phyloP scores from a whole-genome alignment of 257 asterid species.

The Rhazya stricta region DNA sequence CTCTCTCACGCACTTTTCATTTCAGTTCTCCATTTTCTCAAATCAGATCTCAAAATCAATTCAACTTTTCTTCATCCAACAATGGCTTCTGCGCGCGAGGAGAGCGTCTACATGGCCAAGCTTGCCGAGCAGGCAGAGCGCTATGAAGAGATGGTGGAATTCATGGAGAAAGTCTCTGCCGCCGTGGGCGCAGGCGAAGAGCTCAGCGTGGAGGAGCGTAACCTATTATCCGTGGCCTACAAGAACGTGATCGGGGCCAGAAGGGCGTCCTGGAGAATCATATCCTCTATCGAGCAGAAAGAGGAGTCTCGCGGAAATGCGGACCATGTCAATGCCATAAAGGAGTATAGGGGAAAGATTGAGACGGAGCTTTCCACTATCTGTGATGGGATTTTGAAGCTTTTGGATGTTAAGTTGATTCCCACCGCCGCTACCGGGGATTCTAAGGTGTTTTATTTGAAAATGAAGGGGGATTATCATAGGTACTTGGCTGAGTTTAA shows the following conservation, averaged over 20 bases:
- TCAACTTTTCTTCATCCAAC: not conserved
- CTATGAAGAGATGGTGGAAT: conserved; percentile 33
- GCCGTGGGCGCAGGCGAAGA: conserved; percentile 24
- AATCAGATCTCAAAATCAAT: conserved; percentile 16
- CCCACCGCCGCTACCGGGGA: conserved; percentile 25
- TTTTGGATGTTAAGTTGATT: conserved; percentile 21
- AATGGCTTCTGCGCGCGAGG: conserved; percentile 34
- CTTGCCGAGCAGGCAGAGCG: conserved; percentile 39
- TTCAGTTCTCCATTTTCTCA: not conserved
- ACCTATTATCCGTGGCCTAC: conserved; percentile 31
- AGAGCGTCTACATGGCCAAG: conserved; percentile 31
- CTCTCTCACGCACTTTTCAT: not conserved
- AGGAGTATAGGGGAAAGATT: conserved; percentile 28
- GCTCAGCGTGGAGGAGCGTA: conserved; percentile 34
- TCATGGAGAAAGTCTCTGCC: conserved; percentile 31
- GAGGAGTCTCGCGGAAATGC: conserved; percentile 33
- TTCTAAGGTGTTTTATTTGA: conserved; percentile 33
- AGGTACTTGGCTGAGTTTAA: conserved; percentile 37
- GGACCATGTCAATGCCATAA: conserved; percentile 20
- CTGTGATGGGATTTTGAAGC: conserved; percentile 31
- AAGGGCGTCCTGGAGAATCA: conserved; percentile 30
- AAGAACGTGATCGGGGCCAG: conserved; percentile 36
- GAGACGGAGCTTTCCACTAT: conserved; percentile 24
- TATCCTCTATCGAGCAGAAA: conserved; percentile 35
- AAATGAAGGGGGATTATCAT: conserved; percentile 37